A percentile compares a stretch with the other conserved stretches of the same genome.
phyloP scores from a whole-genome alignment of 2,329 filamentous ascomycete species.

The Nakataea oryzae region DNA sequence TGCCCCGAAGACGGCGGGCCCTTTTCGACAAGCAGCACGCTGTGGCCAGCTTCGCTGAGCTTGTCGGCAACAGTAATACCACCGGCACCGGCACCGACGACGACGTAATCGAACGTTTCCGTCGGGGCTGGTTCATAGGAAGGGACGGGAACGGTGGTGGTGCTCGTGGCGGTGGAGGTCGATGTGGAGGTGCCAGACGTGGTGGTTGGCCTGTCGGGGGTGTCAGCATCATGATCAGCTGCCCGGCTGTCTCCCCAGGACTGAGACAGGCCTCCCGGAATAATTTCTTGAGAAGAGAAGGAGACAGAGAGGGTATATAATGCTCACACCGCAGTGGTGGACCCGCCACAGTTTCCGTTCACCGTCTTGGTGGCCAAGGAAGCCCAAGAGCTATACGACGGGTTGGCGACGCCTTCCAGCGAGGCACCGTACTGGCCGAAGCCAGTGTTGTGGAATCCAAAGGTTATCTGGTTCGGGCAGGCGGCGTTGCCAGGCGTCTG shows the following conservation, averaged over 20 bases:
- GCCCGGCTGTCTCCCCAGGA: neutral
- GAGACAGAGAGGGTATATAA: neutral
- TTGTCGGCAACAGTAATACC: slow-evolving; percentile 49
- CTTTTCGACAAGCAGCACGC: slow-evolving; percentile 46
- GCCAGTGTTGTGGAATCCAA: slow-evolving; percentile 42
- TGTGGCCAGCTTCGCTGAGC: slow-evolving; percentile 49
- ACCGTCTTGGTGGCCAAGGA: slow-evolving; percentile 30
- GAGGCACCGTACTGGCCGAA: slow-evolving; percentile 41
- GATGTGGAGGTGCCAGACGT: neutral
- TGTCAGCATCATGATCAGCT: slow-evolving; percentile 1
- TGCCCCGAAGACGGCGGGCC: slow-evolving; percentile 45
- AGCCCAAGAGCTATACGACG: slow-evolving; percentile 31
- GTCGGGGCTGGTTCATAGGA: slow-evolving; percentile 4
- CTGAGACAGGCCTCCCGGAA: neutral
- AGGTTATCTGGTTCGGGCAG: slow-evolving; percentile 31
- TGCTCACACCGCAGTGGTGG: slow-evolving; percentile 5
- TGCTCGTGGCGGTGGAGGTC: slow-evolving; percentile 12
- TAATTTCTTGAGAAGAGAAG: neutral
- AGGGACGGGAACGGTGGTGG: neutral
- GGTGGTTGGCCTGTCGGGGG: slow-evolving; percentile 8
- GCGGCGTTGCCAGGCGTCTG: slow-evolving; percentile 27
- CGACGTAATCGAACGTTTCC: slow-evolving; percentile 47
- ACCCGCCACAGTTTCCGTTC: slow-evolving; percentile 20
- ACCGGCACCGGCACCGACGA: slow-evolving; percentile 49
- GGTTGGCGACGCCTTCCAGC: slow-evolving; percentile 25